phyloP scores from a whole-genome alignment of 257 asterid species.

The Anisodus tanguticus region DNA sequence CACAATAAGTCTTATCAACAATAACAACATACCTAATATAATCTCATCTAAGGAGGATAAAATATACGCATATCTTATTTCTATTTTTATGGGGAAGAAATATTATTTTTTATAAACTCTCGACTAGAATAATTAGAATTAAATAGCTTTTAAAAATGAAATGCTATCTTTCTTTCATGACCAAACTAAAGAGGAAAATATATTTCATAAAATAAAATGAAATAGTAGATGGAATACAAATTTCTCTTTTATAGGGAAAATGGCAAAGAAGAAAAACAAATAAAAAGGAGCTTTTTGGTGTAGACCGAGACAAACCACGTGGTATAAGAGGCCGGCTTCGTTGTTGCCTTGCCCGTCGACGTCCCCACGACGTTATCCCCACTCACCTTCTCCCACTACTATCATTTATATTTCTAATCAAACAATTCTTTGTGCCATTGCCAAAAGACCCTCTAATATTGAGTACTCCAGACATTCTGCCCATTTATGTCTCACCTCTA shows the following conservation, averaged over 20 bases:
- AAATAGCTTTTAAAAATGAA: no score
- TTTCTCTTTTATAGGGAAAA: neutral
- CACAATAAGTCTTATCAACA: no score
- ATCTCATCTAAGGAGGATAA: no score
- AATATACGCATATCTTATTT: no score
- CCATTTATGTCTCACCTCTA: neutral
- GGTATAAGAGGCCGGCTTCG: slow-evolving; percentile 40
- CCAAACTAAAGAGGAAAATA: no score
- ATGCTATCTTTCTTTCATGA: no score
- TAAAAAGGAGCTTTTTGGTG: slow-evolving; percentile 11
- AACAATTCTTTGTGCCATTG: neutral
- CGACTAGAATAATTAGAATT: no score
- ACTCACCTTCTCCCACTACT: slow-evolving; percentile 32
- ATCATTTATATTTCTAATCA: neutral
- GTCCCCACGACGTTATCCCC: slow-evolving; percentile 42
- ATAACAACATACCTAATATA: no score
- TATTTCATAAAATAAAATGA: no score
- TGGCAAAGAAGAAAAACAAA: neutral
- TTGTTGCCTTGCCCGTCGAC: slow-evolving; percentile 41
- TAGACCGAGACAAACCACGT: slow-evolving; percentile 46
- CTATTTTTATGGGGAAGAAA: no score
- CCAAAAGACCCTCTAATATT: neutral
- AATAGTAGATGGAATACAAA: no score
- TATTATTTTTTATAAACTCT: no score
- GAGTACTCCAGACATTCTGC: neutral